Conservation (phyloP, 2,329 filamentous ascomycete genomes). For the Emmonsia crescens region DNA sequence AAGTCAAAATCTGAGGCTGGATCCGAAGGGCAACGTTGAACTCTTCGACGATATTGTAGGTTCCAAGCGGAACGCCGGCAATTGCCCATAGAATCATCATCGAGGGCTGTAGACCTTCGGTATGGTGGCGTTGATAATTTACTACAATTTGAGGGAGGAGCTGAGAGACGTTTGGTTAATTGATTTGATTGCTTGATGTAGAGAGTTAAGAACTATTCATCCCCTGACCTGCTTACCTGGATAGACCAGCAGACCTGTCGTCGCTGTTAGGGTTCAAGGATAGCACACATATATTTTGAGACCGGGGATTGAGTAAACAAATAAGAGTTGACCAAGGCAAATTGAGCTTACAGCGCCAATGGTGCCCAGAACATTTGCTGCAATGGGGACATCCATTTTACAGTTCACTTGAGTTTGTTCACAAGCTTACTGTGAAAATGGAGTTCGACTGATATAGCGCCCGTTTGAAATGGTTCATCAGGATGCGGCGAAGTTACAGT, state of each 20-base stretch:
- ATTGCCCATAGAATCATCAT: constrained; percentile 63
- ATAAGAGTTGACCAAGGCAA: too few species aligned
- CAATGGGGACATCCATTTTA: constrained; percentile 19
- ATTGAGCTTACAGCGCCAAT: constrained; percentile 20
- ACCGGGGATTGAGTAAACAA: too few species aligned
- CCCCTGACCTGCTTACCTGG: constrained; percentile 36
- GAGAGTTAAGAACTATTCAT: background rate
- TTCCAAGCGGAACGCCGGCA: constrained; percentile 56
- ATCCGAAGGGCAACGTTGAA: constrained; percentile 45
- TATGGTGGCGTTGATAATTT: constrained; percentile 56
- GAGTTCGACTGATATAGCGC: too few species aligned
- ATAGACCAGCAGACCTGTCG: constrained; percentile 52
- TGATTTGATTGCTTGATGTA: too few species aligned
- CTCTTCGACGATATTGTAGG: constrained; percentile 46
- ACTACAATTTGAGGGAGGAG: constrained; percentile 59
- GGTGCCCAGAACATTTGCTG: constrained; percentile 23
- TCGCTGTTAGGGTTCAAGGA: background rate
- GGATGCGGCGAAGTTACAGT: too few species aligned
- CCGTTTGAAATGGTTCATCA: too few species aligned
- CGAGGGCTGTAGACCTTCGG: constrained; percentile 52
- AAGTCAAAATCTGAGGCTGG: constrained; percentile 47
- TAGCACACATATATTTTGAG: too few species aligned
- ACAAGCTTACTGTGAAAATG: too few species aligned
- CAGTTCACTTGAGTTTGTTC: too few species aligned
- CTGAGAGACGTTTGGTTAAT: too few species aligned